These are phyloP conservation scores for Aspergillus pseudoterreus DNA, from an alignment of 2,329 filamentous ascomycete genomes.

Conservation along the genomic window DNA sequence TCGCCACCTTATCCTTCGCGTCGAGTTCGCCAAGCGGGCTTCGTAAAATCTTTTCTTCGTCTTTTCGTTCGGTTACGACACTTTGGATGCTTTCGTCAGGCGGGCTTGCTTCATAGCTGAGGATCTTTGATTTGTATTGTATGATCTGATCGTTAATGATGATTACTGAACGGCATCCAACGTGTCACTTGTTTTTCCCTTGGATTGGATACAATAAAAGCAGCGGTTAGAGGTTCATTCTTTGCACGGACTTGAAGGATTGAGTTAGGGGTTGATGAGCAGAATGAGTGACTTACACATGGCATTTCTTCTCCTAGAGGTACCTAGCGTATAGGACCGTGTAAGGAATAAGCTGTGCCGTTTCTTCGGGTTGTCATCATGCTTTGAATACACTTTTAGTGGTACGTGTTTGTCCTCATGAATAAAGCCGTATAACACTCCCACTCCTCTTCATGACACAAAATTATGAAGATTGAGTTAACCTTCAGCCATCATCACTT, in stretches of 20 bases:
- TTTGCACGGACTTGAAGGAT: background rate
- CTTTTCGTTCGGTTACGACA: slow-evolving; percentile 24
- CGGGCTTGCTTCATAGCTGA: slow-evolving; percentile 26
- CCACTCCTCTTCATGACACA: background rate
- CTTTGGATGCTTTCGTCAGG: slow-evolving; percentile 30
- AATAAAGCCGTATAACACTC: background rate
- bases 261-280: background rate
- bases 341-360: too few relatives aligned
- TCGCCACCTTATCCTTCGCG: slow-evolving; percentile 50
- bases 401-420: background rate
- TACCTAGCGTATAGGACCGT: too few relatives aligned
- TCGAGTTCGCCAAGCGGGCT: slow-evolving; percentile 51
- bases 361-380: too few relatives aligned
- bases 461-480: background rate
- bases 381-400: background rate
- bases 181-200: slow-evolving; percentile 24
- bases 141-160: slow-evolving; percentile 38
- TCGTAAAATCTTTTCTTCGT: slow-evolving; percentile 25
- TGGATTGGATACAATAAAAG: slow-evolving; percentile 8
- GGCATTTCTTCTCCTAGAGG: too few relatives aligned
- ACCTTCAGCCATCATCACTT: background rate
- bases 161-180: slow-evolving; percentile 29
- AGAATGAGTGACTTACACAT: too few relatives aligned
- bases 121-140: slow-evolving; percentile 33
- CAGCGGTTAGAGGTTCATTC: slow-evolving; percentile 21